Evolutionary conservation across 163 green algal genomes (phyloP).

Genomic region (Volvox carteri): DNA sequence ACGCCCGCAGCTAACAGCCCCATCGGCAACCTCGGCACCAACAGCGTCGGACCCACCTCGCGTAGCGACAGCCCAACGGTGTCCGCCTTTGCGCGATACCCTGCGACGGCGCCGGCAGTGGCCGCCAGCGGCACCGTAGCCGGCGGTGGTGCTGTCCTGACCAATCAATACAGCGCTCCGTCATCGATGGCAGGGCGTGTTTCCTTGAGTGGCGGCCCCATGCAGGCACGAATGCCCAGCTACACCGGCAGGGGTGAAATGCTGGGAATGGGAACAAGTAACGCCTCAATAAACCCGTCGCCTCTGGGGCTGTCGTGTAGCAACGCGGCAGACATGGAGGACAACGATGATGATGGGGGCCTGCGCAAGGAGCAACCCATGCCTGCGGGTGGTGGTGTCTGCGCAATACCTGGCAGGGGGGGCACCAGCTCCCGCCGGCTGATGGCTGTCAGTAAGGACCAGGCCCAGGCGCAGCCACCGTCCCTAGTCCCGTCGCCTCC

Average conservation of each 20-base stretch:
- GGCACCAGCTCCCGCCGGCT: not conserved
- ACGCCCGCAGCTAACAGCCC: not conserved
- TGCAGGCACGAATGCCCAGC: constrained; percentile 37
- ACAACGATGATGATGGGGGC: not conserved
- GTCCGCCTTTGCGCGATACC: not conserved
- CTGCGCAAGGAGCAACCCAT: constrained; percentile 2
- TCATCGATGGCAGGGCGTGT: not conserved
- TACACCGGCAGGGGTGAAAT: constrained; percentile 1
- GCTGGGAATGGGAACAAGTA: not conserved
- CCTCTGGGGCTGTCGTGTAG: constrained; percentile 48
- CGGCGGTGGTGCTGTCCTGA: not conserved
- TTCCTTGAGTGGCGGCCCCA: constrained; percentile 1
- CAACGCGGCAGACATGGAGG: constrained; percentile 21
- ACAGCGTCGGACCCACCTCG: not conserved
- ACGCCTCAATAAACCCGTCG: constrained; percentile 36
- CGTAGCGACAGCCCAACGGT: not conserved
- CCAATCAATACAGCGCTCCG: not conserved
- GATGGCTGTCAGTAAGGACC: not conserved
- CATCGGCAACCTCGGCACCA: not conserved
- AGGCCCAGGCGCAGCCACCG: constrained; percentile 25
- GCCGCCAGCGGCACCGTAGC: not conserved
- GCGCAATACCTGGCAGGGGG: not conserved
- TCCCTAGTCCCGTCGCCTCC: constrained; percentile 51
- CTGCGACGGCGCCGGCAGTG: not conserved
- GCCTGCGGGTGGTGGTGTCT: not conserved